phyloP scores from a whole-genome alignment of 2,329 filamentous ascomycete species.

The Whalleya microplaca region DNA sequence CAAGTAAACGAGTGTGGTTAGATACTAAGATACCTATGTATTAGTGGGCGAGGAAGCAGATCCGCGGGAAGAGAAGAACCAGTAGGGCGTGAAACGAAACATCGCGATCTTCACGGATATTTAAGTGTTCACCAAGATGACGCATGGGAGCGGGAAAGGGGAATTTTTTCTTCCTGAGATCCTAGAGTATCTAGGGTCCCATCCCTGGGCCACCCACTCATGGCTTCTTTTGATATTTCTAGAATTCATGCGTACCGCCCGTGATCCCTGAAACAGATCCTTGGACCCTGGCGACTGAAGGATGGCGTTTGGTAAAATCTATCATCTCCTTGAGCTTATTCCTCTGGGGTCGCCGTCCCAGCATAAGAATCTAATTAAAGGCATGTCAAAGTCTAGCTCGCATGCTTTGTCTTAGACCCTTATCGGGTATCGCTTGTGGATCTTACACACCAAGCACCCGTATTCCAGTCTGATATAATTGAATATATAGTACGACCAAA shows the following conservation, averaged over 20 bases:
- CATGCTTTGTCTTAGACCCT: neutral
- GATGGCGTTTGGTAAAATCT: neutral
- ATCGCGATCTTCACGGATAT: neutral
- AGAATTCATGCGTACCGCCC: slow-evolving; percentile 23
- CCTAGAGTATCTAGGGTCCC: neutral
- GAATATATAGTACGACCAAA: neutral
- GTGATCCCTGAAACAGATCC: neutral
- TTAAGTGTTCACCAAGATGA: neutral
- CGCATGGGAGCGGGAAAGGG: neutral
- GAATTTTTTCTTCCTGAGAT: neutral
- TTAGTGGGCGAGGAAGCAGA: slow-evolving; percentile 8
- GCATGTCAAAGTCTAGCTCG: neutral
- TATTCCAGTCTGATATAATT: neutral
- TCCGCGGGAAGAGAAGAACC: neutral
- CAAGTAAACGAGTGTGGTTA: neutral
- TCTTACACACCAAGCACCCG: neutral
- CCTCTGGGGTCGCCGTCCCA: neutral
- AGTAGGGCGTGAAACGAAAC: neutral
- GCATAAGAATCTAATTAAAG: slow-evolving; percentile 19
- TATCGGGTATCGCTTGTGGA: neutral
- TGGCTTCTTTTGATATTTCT: slow-evolving; percentile 22
- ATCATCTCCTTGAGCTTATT: neutral
- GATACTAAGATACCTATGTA: neutral
- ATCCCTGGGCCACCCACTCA: neutral
- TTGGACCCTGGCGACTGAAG: neutral